Evolutionary conservation across 257 asterid genomes (phyloP), one percentile per base, ranked within the genome.

Genomic region (Solanum habrochaites): DNA sequence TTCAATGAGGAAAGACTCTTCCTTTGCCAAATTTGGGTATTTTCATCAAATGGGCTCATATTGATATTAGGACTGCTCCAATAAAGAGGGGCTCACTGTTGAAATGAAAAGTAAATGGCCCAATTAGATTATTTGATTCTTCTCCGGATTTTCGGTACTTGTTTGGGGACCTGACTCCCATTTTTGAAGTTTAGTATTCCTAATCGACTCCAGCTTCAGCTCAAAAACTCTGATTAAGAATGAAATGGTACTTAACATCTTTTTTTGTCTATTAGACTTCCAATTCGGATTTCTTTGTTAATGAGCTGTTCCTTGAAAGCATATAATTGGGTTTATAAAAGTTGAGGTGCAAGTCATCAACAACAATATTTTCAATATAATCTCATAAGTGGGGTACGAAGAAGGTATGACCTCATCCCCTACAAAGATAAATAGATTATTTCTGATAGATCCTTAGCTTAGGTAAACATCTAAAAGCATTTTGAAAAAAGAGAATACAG

Each of bases 371-470:
- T 3, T 1, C 11, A 27, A 7, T 27, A 1, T 67, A 27, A 27
- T 7, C 0, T 67, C 2, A 67, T 5, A 27, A 67, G 0, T n/a
- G 0, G 0, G 0, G 14, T 62, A 23, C 11, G 31, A 23, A 62
- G 2, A 62, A 62, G 5, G 27, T 58, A 58, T 1, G 20, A 52
- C 4, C 0, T 52, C 20, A 52, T 52, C 4, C 1, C n/a, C 62
- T 52, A 52, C 10, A 6, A 2, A 62, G 8, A 5, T 62, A 5
- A n/a, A 64, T n/a, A 64, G 8, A 11, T 64, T 64, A 64, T n/a
- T 64, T 64, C 0, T 1, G 16, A 64, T 64, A 11, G 6, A 64
- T 0, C 2, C 2, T 64, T 15, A 2, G 15, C 1, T 47, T 8
- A 14, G 6, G 0, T 47, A 47, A 1, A n/a, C 3, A 11, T 62